Evolutionary conservation across 2,329 filamentous ascomycete genomes (phyloP).

Genomic region (Colletotrichum euphorbiae): DNA sequence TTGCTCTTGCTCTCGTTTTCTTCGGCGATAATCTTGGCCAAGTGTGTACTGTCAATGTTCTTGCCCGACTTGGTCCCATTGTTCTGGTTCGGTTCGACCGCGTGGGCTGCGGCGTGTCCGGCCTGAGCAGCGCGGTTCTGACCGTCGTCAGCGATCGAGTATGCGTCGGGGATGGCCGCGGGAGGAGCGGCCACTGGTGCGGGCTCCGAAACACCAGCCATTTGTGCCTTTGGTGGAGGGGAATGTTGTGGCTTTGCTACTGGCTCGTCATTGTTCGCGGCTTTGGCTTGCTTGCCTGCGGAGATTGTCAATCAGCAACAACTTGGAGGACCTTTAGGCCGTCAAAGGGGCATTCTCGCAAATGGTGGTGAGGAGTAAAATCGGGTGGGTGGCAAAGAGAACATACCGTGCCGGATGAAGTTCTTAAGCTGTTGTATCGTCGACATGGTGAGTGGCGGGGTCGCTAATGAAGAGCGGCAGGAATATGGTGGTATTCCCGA

Average conservation of each 20-base stretch:
- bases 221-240: constrained; percentile 61
- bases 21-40: constrained; percentile 89
- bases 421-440: constrained; percentile 97
- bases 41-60: constrained; percentile 71
- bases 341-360: neutral
- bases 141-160: constrained; percentile 69
- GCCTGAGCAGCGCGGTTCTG: constrained; percentile 78
- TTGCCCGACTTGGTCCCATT: constrained; percentile 46
- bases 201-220: constrained; percentile 65
- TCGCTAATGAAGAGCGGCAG: constrained; percentile 17
- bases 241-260: constrained; percentile 65
- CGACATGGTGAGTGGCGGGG: constrained; percentile 59
- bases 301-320: neutral
- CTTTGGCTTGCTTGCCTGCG: constrained; percentile 87
- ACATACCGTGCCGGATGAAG: constrained; percentile 89
- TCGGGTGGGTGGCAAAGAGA: neutral
- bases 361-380: neutral
- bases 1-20: constrained; percentile 88
- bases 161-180: constrained; percentile 65
- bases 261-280: constrained; percentile 65
- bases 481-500: constrained; percentile 16
- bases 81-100: constrained; percentile 71
- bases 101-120: constrained; percentile 72
- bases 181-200: constrained; percentile 50
- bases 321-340: constrained; percentile 15